A percentile compares a stretch with the other conserved stretches of the same genome.
Evolutionary conservation across 2,329 filamentous ascomycete genomes (phyloP).

Genomic region (Aspergillus hiratsukae): DNA sequence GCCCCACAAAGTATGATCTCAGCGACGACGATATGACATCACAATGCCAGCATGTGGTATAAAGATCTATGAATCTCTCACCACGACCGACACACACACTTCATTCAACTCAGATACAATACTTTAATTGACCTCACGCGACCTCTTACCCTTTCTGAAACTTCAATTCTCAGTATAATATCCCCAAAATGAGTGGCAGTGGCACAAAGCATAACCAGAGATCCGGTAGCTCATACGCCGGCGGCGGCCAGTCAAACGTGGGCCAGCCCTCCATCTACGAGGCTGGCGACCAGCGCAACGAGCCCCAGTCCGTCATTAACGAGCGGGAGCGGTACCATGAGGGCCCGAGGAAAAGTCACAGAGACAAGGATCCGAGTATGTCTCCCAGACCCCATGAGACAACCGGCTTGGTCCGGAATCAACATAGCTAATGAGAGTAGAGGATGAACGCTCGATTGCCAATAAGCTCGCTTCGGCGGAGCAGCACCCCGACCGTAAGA

Average conservation of each 20-base stretch:
- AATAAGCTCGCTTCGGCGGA: conserved; percentile 39
- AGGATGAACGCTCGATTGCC: conserved; percentile 44
- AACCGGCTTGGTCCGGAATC: neutral
- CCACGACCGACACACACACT: neutral
- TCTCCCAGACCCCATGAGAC: neutral
- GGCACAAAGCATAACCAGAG: neutral
- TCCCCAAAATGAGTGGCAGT: neutral
- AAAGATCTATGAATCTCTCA: conserved; percentile 2
- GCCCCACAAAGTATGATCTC: conserved; percentile 25
- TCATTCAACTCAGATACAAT: neutral
- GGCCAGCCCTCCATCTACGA: conserved; percentile 66
- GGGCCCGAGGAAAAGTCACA: conserved; percentile 66
- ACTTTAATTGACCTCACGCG: neutral
- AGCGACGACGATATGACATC: conserved; percentile 26
- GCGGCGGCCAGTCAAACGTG: conserved; percentile 58
- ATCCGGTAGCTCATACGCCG: conserved; percentile 15
- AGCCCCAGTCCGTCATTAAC: conserved; percentile 48
- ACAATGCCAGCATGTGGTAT: conserved; percentile 14
- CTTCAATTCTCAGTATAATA: neutral
- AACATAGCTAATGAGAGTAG: conserved; percentile 16
- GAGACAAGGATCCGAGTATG: conserved; percentile 66
- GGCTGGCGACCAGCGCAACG: conserved; percentile 69
- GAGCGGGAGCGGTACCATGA: conserved; percentile 64
- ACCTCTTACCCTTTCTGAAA: neutral
- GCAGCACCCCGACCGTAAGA: conserved; percentile 27